A percentile compares a stretch with the other conserved stretches of the same genome.
Evolutionary conservation across 106 monocot genomes (phyloP).

Genomic region (Allium sativum): DNA sequence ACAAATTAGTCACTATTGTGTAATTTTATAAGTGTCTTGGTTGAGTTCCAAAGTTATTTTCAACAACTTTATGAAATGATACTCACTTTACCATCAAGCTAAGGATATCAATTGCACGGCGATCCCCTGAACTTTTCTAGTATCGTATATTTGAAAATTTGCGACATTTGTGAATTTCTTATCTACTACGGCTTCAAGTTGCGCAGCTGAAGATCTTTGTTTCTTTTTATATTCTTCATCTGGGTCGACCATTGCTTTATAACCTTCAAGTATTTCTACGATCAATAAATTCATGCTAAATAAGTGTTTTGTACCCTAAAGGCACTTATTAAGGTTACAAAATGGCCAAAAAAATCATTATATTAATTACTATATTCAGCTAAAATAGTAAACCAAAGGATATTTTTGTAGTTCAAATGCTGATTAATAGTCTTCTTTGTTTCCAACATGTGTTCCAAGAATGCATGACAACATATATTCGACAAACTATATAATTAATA

Average conservation of each 20-base stretch:
- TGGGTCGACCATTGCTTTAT: slow-evolving; percentile 76
- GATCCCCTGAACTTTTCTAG: slow-evolving; percentile 68
- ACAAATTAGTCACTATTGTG: neutral
- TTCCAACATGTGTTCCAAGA: too few species aligned
- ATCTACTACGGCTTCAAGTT: slow-evolving; percentile 62
- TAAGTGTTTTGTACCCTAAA: slow-evolving; percentile 53
- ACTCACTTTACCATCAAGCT: slow-evolving; percentile 82
- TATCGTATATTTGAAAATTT: slow-evolving; percentile 89
- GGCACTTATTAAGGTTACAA: too few species aligned
- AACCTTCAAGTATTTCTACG: slow-evolving; percentile 27
- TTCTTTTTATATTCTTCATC: slow-evolving; percentile 71
- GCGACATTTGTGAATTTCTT: slow-evolving; percentile 98
- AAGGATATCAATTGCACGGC: slow-evolving; percentile 73
- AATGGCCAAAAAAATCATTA: neutral
- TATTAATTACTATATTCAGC: neutral
- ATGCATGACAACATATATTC: too few species aligned
- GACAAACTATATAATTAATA: too few species aligned
- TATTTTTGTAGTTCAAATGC: too few species aligned
- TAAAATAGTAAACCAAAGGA: too few species aligned
- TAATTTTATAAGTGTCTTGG: too few species aligned
- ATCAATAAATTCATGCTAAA: slow-evolving; percentile 39
- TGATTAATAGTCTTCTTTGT: too few species aligned
- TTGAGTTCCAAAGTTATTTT: too few species aligned
- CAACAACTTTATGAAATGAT: too few species aligned
- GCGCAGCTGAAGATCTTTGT: slow-evolving; percentile 13